Base-by-base conservation (phyloP, 768 basidiomycete species). In the Fibroporia radiculosa region DNA sequence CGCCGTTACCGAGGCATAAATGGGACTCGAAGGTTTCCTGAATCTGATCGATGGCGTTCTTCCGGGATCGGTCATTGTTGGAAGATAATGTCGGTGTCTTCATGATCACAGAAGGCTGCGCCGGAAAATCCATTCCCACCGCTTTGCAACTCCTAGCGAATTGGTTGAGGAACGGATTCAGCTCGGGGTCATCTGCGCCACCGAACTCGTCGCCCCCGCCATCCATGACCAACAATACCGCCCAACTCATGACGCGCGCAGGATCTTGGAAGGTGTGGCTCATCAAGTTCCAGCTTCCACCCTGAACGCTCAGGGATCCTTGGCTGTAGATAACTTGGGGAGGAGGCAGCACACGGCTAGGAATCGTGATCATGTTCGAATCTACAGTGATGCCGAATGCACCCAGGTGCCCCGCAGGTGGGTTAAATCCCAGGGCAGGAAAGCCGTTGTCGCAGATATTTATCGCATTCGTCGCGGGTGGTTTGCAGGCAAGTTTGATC, bases 201-300 rank as follows among this genome's bases (percentile, higher is more conserved):
- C 46, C 0, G 35, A 82, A 64, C 7, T 52, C 50, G 3, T 60
- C 52, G 2, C 47, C 44, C 0, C 31, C 29, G 10, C 71, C 67
- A 14, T 85, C 84, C 22, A 66, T 61, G 20, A 89, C 68, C 6
- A 80, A 70, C 1, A 90, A 54, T 10, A 87, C 75, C 66, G 77
- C 78, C 81, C 84, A 88, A 24, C 67, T 70, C 4, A 59, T 29
- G 7, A 85, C 66, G 0, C 40, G 50, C 0, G 69, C 80, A 0
- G 75, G 75, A 1, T 52, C 57, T 27, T 78, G 77, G 56, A 89
- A 87, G 52, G 77, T 76, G 45, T 82, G 78, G 14, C 80, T 68
- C 23, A 80, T 55, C 40, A 88, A 78, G 48, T 88, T 88, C 87
- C 87, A 90, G 35, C 74, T 72, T 0, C 81, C 88, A 22, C 80